phyloP scores from a whole-genome alignment of 495 filamentous ascomycete species.

The Penicillium simplicissimum region DNA sequence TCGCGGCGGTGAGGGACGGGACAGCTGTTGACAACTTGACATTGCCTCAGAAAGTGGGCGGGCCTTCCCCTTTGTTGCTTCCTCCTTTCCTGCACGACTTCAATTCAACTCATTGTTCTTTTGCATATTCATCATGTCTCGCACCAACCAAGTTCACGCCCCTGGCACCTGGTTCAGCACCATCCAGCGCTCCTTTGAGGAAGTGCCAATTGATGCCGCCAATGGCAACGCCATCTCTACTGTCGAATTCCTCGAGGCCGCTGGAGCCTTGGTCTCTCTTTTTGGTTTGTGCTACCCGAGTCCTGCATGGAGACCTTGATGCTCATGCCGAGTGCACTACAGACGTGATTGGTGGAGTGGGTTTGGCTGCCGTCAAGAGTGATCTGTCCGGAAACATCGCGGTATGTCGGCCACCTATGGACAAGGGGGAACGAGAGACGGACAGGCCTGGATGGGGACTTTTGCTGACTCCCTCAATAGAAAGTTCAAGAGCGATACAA shows the following conservation, averaged over 20 bases:
- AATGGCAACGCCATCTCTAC: conserved; percentile 80
- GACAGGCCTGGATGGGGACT: neutral
- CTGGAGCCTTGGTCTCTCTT: conserved; percentile 78
- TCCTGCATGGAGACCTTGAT: conserved; percentile 4
- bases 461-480: conserved; percentile 45
- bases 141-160: conserved; percentile 43
- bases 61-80: conserved; percentile 2
- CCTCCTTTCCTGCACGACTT: conserved; percentile 11
- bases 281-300: conserved; percentile 63
- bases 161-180: conserved; percentile 83
- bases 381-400: conserved; percentile 92
- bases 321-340: conserved; percentile 14
- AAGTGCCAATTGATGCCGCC: conserved; percentile 70
- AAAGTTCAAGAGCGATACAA: conserved; percentile 88
- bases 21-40: conserved; percentile 21
- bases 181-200: conserved; percentile 76
- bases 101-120: conserved; percentile 13
- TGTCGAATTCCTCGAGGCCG: conserved; percentile 86
- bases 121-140: conserved; percentile 25
- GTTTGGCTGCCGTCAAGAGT: conserved; percentile 84
- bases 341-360: conserved; percentile 81
- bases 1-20: conserved; percentile 22
- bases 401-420: conserved; percentile 50
- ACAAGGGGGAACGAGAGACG: neutral
- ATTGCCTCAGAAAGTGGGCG: neutral